phyloP scores from a whole-genome alignment of 2,329 filamentous ascomycete species.

The Grosmannia serpens region DNA sequence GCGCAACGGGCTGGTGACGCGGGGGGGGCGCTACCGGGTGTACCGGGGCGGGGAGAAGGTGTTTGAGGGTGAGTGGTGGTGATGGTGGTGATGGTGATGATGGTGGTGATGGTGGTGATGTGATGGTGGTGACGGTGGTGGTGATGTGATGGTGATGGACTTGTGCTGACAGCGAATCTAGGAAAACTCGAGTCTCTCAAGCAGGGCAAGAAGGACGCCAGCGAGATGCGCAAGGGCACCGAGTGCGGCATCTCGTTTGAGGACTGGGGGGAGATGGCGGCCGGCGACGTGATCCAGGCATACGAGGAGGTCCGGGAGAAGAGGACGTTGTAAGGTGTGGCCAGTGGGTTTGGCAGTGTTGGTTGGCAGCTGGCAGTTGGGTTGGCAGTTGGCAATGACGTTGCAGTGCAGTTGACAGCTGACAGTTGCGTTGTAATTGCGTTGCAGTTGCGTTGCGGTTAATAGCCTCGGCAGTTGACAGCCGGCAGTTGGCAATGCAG shows the following conservation, averaged over 20 bases:
- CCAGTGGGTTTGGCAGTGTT: too few species aligned
- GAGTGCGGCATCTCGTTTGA: constrained; percentile 88
- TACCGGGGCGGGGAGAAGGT: constrained; percentile 58
- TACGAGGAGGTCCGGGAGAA: constrained; percentile 72
- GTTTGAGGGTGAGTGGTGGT: constrained; percentile 59
- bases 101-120: neutral
- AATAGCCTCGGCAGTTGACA: too few species aligned
- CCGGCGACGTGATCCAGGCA: constrained; percentile 78
- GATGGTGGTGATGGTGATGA: neutral
- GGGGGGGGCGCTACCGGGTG: constrained; percentile 56
- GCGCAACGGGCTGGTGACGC: constrained; percentile 63
- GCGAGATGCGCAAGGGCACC: constrained; percentile 80
- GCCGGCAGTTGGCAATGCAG: too few species aligned
- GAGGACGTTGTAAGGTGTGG: constrained; percentile 39
- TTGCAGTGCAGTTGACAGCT: too few species aligned
- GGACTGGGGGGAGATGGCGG: constrained; percentile 63
- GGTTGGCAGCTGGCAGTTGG: constrained; percentile 3
- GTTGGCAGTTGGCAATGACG: too few species aligned
- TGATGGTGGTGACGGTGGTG: too few species aligned
- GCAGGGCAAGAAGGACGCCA: constrained; percentile 83
- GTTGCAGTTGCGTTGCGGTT: too few species aligned
- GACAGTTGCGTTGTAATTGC: too few species aligned
- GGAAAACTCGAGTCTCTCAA: constrained; percentile 73
- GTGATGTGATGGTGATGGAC: neutral
- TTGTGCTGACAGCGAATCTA: constrained; percentile 29